A percentile compares a stretch with the other conserved stretches of the same genome.
Evolutionary conservation across 2,329 filamentous ascomycete species (phyloP).

Genomic region (Exophiala calicioides): DNA sequence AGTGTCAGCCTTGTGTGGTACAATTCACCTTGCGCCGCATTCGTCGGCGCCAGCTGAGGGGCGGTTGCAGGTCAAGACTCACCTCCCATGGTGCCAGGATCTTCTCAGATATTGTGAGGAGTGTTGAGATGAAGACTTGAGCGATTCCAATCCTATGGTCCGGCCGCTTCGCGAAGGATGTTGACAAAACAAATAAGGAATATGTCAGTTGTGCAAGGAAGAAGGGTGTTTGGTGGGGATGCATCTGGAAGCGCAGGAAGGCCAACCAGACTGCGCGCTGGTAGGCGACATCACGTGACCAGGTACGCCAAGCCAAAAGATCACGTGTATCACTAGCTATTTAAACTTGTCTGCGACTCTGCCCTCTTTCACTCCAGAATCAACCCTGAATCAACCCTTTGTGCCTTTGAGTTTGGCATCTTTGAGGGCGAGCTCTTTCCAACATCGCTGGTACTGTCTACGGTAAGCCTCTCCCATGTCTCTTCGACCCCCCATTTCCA

Average conservation of each 20-base stretch:
- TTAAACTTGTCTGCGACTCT: too few relatives aligned
- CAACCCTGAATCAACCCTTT: too few relatives aligned
- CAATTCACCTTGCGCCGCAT: not conserved
- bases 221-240: not conserved
- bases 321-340: too few relatives aligned
- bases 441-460: too few relatives aligned
- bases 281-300: too few relatives aligned
- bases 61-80: not conserved
- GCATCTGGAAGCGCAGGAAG: too few relatives aligned
- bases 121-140: not conserved
- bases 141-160: too few relatives aligned
- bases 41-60: not conserved
- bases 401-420: too few relatives aligned
- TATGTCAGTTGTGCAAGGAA: not conserved
- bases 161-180: too few relatives aligned
- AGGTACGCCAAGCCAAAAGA: too few relatives aligned
- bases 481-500: not conserved
- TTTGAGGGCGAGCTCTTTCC: too few relatives aligned
- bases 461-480: conserved; percentile 6
- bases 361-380: too few relatives aligned
- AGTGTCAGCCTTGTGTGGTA: conserved; percentile 8
- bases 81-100: conserved; percentile 6
- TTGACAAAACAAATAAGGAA: not conserved
- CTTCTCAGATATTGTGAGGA: not conserved
- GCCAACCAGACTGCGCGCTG: not conserved